phyloP scores from a whole-genome alignment of 116 monocot genomes.

The Iris pallida region DNA sequence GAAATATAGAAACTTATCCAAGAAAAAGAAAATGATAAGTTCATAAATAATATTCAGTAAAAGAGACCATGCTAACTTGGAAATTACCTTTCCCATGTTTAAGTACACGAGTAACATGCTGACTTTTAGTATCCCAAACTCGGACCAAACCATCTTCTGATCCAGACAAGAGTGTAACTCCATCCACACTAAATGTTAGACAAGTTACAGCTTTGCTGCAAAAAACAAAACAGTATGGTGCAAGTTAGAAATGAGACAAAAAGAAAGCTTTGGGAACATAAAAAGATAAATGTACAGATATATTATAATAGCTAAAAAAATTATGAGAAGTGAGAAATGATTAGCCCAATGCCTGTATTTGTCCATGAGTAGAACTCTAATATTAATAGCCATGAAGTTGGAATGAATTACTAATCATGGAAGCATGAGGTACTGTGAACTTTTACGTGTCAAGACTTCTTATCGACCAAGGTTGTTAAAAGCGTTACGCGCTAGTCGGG shows the following conservation, averaged over 20 bases:
- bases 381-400: background rate
- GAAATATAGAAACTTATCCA: background rate
- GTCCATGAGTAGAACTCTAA: background rate
- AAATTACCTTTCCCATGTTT: constrained; percentile 76
- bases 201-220: constrained; percentile 72
- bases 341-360: background rate
- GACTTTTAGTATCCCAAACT: constrained; percentile 70
- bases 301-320: background rate
- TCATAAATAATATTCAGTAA: no score
- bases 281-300: background rate
- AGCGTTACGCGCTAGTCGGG: no score
- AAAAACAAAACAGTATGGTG: background rate
- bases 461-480: no score
- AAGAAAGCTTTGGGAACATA: background rate
- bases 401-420: background rate
- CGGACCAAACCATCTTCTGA: constrained; percentile 79
- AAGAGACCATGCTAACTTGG: background rate
- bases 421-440: background rate
- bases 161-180: constrained; percentile 75
- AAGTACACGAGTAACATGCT: constrained; percentile 44
- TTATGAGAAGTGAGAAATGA: background rate
- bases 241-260: constrained; percentile 2
- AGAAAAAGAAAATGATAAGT: background rate
- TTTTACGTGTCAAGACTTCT: background rate
- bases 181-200: constrained; percentile 66